phyloP scores from a whole-genome alignment of 176 grass and related monocot species.

The Carex pumila region DNA sequence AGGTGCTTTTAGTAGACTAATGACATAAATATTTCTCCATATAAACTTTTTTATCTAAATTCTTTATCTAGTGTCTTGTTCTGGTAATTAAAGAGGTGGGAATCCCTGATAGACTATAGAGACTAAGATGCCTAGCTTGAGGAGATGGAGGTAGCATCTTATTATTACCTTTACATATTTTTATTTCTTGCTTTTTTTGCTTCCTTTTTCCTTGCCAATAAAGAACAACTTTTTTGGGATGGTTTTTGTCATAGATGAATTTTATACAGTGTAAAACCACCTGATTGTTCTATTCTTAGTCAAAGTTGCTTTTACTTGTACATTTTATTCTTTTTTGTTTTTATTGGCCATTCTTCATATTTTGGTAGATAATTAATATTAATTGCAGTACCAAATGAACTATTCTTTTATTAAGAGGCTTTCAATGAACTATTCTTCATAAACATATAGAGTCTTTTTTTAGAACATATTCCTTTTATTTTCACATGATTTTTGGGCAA shows the following conservation, averaged over 20 bases:
- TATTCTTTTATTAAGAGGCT: too few relatives aligned
- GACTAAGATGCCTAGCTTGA: neutral
- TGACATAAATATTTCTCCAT: neutral
- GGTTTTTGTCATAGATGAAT: neutral
- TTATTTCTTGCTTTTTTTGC: neutral
- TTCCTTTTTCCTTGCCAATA: neutral
- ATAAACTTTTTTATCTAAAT: neutral
- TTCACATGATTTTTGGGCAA: too few relatives aligned
- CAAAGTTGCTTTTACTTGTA: neutral
- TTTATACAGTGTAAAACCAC: neutral
- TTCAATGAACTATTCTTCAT: too few relatives aligned
- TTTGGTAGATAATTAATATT: too few relatives aligned
- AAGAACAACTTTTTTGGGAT: too few relatives aligned
- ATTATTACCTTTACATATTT: neutral
- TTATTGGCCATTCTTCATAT: neutral
- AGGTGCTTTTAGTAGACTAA: neutral
- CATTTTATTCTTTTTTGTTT: neutral
- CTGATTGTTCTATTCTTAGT: neutral
- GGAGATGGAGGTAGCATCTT: conserved; percentile 1
- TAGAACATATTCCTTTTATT: too few relatives aligned
- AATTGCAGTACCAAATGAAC: too few relatives aligned
- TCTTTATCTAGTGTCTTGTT: neutral
- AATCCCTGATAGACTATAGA: neutral
- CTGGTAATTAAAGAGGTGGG: neutral
- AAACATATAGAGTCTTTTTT: too few relatives aligned